Evolutionary conservation across 495 filamentous ascomycete genomes (phyloP).

Genomic region (Aspergillus homomorphus): DNA sequence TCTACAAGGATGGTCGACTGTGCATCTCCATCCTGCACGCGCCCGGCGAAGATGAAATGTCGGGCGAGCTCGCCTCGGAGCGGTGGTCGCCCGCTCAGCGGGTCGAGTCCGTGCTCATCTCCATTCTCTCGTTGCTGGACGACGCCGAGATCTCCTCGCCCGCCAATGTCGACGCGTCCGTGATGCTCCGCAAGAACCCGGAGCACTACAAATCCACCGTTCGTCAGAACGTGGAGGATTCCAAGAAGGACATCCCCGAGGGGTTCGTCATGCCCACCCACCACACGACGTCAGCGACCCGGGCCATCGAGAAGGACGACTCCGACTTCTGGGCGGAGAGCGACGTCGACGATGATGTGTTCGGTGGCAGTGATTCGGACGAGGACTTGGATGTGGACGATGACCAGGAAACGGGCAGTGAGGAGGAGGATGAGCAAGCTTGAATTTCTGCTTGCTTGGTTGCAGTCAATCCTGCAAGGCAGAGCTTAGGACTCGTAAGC

Average conservation of each 20-base stretch:
- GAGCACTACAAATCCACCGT: slow-evolving; percentile 67
- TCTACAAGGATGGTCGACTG: slow-evolving; percentile 84
- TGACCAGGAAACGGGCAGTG: slow-evolving; percentile 53
- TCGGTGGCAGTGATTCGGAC: slow-evolving; percentile 70
- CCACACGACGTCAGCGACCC: slow-evolving; percentile 53
- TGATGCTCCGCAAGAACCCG: slow-evolving; percentile 73
- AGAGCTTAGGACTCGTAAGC: neutral
- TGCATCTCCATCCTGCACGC: slow-evolving; percentile 96
- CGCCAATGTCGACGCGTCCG: slow-evolving; percentile 90
- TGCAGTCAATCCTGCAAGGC: neutral
- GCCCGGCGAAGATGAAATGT: slow-evolving; percentile 87
- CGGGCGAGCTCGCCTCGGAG: slow-evolving; percentile 82
- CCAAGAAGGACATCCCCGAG: slow-evolving; percentile 73
- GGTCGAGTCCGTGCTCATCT: slow-evolving; percentile 90
- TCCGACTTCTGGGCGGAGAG: slow-evolving; percentile 80
- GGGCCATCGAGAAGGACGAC: slow-evolving; percentile 67
- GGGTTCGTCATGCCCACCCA: slow-evolving; percentile 81
- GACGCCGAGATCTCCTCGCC: slow-evolving; percentile 90
- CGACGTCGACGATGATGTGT: slow-evolving; percentile 71
- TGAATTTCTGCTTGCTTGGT: neutral
- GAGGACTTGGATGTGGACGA: slow-evolving; percentile 50
- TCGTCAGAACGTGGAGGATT: slow-evolving; percentile 63
- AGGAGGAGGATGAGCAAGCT: slow-evolving; percentile 54
- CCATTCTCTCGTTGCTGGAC: slow-evolving; percentile 89
- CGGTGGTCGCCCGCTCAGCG: slow-evolving; percentile 92